A percentile compares a stretch with the other conserved stretches of the same genome.
Conservation (phyloP, 2,329 filamentous ascomycete genomes). For the Ilyonectria mors-panacis region DNA sequence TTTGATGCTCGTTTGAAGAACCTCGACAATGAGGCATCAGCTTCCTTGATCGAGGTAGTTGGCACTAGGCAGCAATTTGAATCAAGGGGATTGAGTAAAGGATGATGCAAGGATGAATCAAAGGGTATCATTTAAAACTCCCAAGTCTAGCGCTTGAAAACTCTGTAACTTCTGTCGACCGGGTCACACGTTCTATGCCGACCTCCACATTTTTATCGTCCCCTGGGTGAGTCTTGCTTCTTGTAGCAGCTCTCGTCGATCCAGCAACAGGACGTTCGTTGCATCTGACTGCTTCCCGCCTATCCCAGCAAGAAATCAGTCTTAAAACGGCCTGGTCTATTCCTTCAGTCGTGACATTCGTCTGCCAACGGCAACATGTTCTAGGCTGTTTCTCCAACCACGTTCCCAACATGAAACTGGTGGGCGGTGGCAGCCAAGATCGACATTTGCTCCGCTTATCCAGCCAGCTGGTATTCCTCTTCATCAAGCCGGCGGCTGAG, state of each 20-base stretch:
- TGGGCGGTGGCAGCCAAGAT: not conserved
- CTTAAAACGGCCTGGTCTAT: not conserved
- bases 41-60: not conserved
- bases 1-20: not conserved
- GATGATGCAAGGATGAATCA: constrained; percentile 17
- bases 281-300: not conserved
- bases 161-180: not conserved
- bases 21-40: not conserved
- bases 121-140: constrained; percentile 43
- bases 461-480: not conserved
- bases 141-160: constrained; percentile 23
- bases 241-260: not conserved
- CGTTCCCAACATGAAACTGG: not conserved
- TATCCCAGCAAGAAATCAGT: not conserved
- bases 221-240: not conserved
- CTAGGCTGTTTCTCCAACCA: no score
- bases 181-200: not conserved
- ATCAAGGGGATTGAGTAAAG: not conserved
- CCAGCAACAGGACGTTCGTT: no score
- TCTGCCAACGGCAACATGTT: no score
- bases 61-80: not conserved
- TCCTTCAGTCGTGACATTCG: no score
- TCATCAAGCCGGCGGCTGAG: constrained; percentile 52
- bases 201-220: not conserved
- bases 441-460: not conserved